Evolutionary conservation across 371 early-diverging fungal species (phyloP), one percentile per base, ranked within the genome.

Genomic region (Lichtheimia ornata): DNA sequence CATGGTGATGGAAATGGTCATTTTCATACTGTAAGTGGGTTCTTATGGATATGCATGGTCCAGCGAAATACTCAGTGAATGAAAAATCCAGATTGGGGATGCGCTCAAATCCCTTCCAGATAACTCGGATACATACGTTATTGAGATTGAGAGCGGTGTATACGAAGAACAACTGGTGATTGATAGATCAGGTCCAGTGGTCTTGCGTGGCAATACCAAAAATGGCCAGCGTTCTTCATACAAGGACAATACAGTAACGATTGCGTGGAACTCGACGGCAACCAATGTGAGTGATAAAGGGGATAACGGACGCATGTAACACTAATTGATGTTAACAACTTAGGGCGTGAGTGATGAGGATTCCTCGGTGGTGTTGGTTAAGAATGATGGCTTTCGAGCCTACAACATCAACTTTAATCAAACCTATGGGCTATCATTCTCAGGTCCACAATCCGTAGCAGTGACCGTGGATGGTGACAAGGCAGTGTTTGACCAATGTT

Each of bases 51-150:
- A 9, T 11, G 9, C 11, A 9, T 35, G 5, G 11, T 2, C 6
- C 9, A 9, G 2, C 6, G 9, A 35, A 9, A 35, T 35, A 35
- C 35, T 35, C 35, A 35, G 9, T 35, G 35, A 9, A 35, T 1
- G 35, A 35, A 28, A 28, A 28, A 17, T 50, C 24, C 41, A 56
- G 58, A 47, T 58, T 11, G 49, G 30, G 11, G 50, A 58, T 24
- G 67, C 67, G 2, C 43, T 67, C 12, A 27, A 51, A n/a, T 41
- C 63, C 7, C 56, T 67, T n/a, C 67, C 67, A 3, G 56, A 43
- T 12, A 53, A 59, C 20, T 45, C 50, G 22, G 30, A 52, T 13
- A 55, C 63, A n/a, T 67, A 55, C 20, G 56, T 47, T 2, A 51
- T 67, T 13, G 50, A 20, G n/a, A 56, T 67, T 20, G 67, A 58